Percentiles rank a stretch among this genome's conserved stretches.
Conservation (phyloP, 768 basidiomycete genomes). For the Coprinopsis sp. region DNA sequence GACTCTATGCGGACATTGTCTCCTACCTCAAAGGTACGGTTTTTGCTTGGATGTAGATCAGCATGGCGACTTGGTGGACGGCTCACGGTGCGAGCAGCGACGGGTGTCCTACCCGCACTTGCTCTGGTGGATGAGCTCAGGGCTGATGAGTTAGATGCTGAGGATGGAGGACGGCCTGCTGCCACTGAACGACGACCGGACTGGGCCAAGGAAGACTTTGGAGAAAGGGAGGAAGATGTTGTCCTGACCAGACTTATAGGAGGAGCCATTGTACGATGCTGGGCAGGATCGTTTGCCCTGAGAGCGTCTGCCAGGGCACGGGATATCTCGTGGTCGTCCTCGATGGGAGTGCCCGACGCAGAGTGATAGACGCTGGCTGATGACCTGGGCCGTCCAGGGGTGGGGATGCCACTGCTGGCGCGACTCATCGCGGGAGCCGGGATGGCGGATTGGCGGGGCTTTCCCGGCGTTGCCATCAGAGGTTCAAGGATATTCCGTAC, state of each 20-base stretch:
- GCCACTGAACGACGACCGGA: constrained; percentile 47
- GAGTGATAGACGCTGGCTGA: constrained; percentile 46
- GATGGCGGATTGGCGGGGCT: constrained; percentile 38
- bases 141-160: constrained; percentile 50
- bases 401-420: constrained; percentile 54
- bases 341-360: constrained; percentile 19
- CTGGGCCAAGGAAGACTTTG: constrained; percentile 39
- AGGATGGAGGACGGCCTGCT: constrained; percentile 51
- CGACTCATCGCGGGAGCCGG: constrained; percentile 37
- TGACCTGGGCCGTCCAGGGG: constrained; percentile 68
- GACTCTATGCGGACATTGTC: constrained; percentile 85
- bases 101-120: constrained; percentile 55
- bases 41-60: constrained; percentile 46
- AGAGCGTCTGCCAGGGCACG: constrained; percentile 78
- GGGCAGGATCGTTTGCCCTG: constrained; percentile 74
- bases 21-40: constrained; percentile 59
- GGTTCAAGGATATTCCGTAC: not conserved
- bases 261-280: constrained; percentile 53
- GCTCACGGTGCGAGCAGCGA: constrained; percentile 28
- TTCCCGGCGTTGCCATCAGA: constrained; percentile 37
- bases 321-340: constrained; percentile 52
- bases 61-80: constrained; percentile 67
- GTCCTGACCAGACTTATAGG: constrained; percentile 25
- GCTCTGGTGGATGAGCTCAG: constrained; percentile 28
- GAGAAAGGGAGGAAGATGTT: constrained; percentile 46